phyloP scores from a whole-genome alignment of 2,329 filamentous ascomycete genomes.

The Diplodia sapinea region DNA sequence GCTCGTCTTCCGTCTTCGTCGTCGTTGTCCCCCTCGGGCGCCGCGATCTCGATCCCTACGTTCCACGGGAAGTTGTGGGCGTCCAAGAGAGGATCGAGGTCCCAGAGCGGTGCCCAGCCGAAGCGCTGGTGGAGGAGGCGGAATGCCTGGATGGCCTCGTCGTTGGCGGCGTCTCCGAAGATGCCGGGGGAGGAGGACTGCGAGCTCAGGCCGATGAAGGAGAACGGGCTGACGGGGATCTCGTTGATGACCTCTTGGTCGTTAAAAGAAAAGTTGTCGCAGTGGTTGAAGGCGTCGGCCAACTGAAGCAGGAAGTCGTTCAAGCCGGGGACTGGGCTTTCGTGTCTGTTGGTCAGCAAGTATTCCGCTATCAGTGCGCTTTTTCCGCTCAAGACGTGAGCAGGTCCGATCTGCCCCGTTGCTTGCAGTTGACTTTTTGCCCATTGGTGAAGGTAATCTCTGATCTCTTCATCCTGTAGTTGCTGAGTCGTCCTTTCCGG shows the following conservation, averaged over 20 bases:
- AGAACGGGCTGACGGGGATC: conserved; percentile 15
- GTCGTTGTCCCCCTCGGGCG: neutral
- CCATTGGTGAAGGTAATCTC: neutral
- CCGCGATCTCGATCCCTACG: neutral
- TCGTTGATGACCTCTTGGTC: conserved; percentile 1
- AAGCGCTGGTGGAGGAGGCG: neutral
- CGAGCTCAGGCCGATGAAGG: conserved; percentile 9
- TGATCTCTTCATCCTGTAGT: neutral
- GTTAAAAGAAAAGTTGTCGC: neutral
- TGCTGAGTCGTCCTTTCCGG: neutral
- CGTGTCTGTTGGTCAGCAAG: neutral
- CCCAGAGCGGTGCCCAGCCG: conserved; percentile 22
- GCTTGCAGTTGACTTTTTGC: neutral
- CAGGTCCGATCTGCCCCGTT: neutral
- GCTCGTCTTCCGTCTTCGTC: neutral
- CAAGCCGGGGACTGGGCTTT: neutral
- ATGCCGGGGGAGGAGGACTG: neutral
- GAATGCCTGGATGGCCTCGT: neutral
- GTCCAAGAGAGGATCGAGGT: conserved; percentile 10
- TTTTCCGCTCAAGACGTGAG: neutral
- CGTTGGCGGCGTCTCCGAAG: neutral
- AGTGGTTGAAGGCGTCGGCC: neutral
- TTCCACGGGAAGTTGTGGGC: neutral
- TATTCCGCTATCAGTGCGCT: neutral
- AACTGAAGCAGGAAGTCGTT: neutral